Conservation (phyloP, 306 rosid genomes). For the Ziziphus jujuba region DNA sequence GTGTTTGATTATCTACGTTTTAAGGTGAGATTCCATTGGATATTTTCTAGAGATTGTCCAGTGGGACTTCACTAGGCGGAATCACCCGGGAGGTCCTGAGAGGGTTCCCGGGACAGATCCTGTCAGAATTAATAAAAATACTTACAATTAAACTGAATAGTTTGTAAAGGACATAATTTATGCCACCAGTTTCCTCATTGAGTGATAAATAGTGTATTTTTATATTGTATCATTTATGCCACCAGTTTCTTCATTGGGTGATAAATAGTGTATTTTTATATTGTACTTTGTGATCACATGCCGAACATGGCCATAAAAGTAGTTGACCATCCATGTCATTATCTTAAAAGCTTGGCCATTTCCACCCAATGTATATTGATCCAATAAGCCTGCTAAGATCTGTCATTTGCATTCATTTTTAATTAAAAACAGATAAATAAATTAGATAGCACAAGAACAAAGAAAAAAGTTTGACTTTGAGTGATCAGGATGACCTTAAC, state of each 20-base stretch:
- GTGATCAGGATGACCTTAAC: no score
- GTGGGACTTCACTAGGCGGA: no score
- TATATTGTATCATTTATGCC: conserved; percentile 99
- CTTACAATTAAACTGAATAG: conserved; percentile 69
- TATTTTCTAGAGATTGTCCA: no score
- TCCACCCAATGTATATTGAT: conserved; percentile 68
- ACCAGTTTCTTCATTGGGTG: conserved; percentile 85
- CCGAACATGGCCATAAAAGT: conserved; percentile 79
- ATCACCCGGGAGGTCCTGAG: no score
- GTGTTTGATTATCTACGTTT: no score
- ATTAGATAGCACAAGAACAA: no score
- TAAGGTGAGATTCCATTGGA: no score
- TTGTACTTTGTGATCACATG: conserved; percentile 54
- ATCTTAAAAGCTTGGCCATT: conserved; percentile 61
- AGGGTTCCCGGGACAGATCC: no score
- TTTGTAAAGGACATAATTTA: conserved; percentile 80
- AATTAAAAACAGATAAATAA: no score
- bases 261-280: conserved; percentile 55
- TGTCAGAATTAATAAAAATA: conserved; percentile 1
- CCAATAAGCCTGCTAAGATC: conserved; percentile 87
- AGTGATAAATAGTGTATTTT: conserved; percentile 57
- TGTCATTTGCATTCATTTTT: no score
- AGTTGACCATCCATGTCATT: conserved; percentile 79
- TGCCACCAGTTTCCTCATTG: no score
- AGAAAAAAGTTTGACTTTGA: no score